Evolutionary conservation across 1,284 basidiomycete genomes (phyloP).

Genomic region (Cryptococcus sp.): DNA sequence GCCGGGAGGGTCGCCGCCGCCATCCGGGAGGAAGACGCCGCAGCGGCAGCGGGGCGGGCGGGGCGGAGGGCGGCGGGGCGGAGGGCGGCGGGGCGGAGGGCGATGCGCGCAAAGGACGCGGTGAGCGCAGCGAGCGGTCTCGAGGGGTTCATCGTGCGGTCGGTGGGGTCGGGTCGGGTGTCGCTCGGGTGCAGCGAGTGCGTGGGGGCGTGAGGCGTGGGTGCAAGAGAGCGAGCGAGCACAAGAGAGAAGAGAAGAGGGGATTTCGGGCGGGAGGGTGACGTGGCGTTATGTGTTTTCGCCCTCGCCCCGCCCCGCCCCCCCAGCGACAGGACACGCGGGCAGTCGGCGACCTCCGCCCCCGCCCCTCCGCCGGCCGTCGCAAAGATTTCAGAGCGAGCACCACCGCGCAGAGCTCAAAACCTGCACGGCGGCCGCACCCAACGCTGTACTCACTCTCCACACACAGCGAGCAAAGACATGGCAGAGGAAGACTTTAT

Average conservation of each 20-base stretch:
- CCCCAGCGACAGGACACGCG: too few relatives aligned
- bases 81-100: conserved; percentile 15
- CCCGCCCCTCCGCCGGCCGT: neutral
- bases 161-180: too few relatives aligned
- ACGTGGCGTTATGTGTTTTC: neutral
- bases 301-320: too few relatives aligned
- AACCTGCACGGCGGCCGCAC: neutral
- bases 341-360: neutral
- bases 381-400: conserved; percentile 1
- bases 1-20: too few relatives aligned
- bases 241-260: neutral
- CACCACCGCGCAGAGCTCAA: neutral
- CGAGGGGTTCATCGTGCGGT: conserved; percentile 14
- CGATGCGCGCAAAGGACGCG: conserved; percentile 28
- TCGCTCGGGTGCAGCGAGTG: neutral
- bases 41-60: conserved; percentile 22
- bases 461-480: neutral
- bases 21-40: conserved; percentile 45
- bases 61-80: neutral
- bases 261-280: neutral
- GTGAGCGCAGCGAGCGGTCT: conserved; percentile 25
- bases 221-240: neutral
- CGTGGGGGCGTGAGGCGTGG: neutral
- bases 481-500: conserved; percentile 42
- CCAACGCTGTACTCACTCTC: neutral